Evolutionary conservation across 441 rosid species (phyloP), one percentile per base, ranked within the genome.

Genomic region (Adansonia rubrostipa): DNA sequence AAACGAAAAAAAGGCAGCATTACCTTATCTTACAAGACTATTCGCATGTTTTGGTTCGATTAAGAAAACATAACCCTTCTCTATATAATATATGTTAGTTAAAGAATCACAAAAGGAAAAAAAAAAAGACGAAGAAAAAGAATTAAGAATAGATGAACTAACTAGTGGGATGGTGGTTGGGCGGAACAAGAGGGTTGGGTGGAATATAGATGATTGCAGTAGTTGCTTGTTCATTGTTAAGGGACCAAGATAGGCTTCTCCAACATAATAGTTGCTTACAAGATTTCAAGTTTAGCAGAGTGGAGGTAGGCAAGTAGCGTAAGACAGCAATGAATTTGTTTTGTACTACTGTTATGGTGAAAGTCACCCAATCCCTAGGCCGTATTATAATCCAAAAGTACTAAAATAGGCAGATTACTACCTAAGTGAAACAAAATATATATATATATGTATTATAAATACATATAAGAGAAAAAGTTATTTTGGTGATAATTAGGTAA

Each of bases 61-160:
- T 28, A 28, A 28, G 33, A 2, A 28, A 28, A 2, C 33, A 28
- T 28, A 28, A 28, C 33, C 33, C 33, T 28, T 28, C 33, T 28
- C 1, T 28, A 28, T 28, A 28, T 28, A 28, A 19, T 91, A 78
- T 6, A 77, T 24, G 6, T 36, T 2, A 44, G 66, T 19, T 73
- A 71, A 74, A 45, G 68, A 36, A 54, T 53, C 15, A 8, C 0
- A 53, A 6, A 9, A 44, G 20, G 4, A 47, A 6, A 36, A 2
- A 13, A 13, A n/a, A 3, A 11, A 3, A 61, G 33, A 3, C 2
- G 33, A 13, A 33, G 17, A 5, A 57, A 54, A 19, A 72, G 40
- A 22, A 10, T 22, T 4, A 0, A n/a, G 9, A 58, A 20, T 1
- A 2, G 36, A 7, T 10, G 15, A 22, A 22, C 40, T 60, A 4